Base-by-base conservation (phyloP, 768 basidiomycete genomes). In the Mycena polygramma region DNA sequence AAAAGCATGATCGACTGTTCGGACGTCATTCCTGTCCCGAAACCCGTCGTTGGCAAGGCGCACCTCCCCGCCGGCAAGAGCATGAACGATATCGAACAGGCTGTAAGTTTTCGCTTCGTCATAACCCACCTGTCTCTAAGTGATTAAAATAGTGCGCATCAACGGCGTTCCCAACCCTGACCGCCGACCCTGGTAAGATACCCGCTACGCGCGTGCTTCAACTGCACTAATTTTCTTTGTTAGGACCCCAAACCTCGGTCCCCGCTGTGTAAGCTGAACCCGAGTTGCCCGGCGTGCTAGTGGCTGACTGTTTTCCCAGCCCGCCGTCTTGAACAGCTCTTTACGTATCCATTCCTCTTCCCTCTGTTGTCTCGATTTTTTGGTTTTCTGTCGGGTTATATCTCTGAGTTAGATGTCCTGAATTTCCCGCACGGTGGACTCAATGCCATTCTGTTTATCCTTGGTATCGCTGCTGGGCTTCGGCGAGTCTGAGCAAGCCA, bases 1-100 rank as follows among this genome's bases (percentile, higher is more conserved):
- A 55, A 43, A 36, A 66, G 69, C 1, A 67, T 82, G 66, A 63
- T 80, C 48, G 82, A 82, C 71, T 83, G 82, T 72, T 81, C 81
- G 5, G 81, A 82, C 37, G 78, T 81, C 57, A 79, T 82, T 19
- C 82, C 81, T 22, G 62, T 67, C 30, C 74, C 75, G 10, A 64
- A 55, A 24, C 65, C 77, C 24, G 48, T 65, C 41, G 60, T 72
- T 51, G 57, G 60, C 22, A 63, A 43, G 24, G 73, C 80, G 24
- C 72, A 71, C 37, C 55, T 76, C 26, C 75, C 75, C 10, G 78
- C 78, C 4, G 78, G 78, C 15, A 39, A 65, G 24, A 71, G 60
- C 8, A 68, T 71, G 69, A 54, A 51, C 13, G 72, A 79, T 57
- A 62, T 79, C 41, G 45, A 46, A 19, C 45, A 46, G 17, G 45